phyloP scores from a whole-genome alignment of 257 asterid genomes.

The Lavandula angustifolia region DNA sequence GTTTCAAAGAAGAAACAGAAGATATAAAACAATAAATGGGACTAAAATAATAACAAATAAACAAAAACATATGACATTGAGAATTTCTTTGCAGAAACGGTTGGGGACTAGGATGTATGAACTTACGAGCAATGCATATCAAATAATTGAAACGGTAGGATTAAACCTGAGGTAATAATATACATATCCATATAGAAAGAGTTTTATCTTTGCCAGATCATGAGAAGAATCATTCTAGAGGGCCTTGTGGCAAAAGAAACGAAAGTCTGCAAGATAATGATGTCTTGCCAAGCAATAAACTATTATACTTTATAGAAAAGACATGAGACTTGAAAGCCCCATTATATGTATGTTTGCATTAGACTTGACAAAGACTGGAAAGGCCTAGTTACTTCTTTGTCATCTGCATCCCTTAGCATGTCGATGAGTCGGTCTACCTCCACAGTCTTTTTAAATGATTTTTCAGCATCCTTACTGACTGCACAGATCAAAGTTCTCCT shows the following conservation, averaged over 20 bases:
- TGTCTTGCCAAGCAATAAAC: not conserved
- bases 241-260: constrained; percentile 1
- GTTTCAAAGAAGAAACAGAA: not conserved
- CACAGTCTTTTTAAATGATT: constrained; percentile 73
- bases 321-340: constrained; percentile 12
- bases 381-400: constrained; percentile 66
- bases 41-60: not conserved
- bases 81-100: not conserved
- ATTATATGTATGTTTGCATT: constrained; percentile 18
- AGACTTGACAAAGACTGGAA: constrained; percentile 17
- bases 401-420: constrained; percentile 76
- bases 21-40: constrained; percentile 17
- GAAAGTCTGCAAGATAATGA: not conserved
- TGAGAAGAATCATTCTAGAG: constrained; percentile 14
- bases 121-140: not conserved
- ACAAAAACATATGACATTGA: constrained; percentile 13
- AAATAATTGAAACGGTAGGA: not conserved
- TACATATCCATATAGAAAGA: constrained; percentile 6
- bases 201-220: not conserved
- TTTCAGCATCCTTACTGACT: constrained; percentile 78
- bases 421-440: constrained; percentile 88
- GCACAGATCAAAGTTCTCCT: constrained; percentile 81
- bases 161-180: constrained; percentile 7
- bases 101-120: constrained; percentile 3
- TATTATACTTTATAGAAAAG: constrained; percentile 6